phyloP scores from a whole-genome alignment of 257 asterid species.

The Nicotiana tabacum region DNA sequence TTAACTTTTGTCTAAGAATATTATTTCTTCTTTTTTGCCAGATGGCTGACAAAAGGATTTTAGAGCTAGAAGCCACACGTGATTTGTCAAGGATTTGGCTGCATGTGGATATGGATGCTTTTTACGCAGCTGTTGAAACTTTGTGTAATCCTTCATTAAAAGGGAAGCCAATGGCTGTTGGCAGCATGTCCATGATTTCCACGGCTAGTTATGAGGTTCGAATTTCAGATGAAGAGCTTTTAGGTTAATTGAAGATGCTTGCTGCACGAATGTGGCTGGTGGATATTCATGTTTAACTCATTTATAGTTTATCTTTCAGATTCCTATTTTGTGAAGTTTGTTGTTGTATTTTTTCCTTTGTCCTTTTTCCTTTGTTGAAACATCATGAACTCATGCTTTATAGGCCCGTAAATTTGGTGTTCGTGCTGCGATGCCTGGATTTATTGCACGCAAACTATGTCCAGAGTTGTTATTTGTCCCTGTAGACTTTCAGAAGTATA shows the following conservation, averaged over 20 bases:
- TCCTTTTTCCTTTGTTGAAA: constrained; percentile 7
- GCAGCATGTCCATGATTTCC: constrained; percentile 90
- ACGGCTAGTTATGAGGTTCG: constrained; percentile 98
- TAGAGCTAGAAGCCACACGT: constrained; percentile 75
- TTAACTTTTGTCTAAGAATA: too few species aligned
- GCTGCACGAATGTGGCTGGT: neutral
- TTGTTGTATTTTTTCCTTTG: neutral
- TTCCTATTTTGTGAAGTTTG: neutral
- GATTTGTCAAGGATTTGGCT: constrained; percentile 87
- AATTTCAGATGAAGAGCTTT: neutral
- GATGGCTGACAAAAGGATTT: constrained; percentile 67
- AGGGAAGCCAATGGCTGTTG: constrained; percentile 98
- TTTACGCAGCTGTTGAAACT: constrained; percentile 91
- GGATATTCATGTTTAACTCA: neutral
- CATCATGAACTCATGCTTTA: constrained; percentile 17
- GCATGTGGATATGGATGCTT: constrained; percentile 99
- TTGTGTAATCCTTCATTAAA: constrained; percentile 59
- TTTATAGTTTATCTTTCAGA: neutral
- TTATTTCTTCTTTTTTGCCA: constrained; percentile 16
- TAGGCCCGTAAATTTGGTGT: constrained; percentile 96
- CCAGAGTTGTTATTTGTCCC: constrained; percentile 82
- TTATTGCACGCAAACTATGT: constrained; percentile 86
- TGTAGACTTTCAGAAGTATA: constrained; percentile 75
- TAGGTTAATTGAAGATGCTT: neutral
- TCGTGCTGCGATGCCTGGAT: constrained; percentile 99